These are phyloP conservation scores for Camellia lanceoleosa DNA, from an alignment of 148 eudicot species.

Conservation along the genomic window DNA sequence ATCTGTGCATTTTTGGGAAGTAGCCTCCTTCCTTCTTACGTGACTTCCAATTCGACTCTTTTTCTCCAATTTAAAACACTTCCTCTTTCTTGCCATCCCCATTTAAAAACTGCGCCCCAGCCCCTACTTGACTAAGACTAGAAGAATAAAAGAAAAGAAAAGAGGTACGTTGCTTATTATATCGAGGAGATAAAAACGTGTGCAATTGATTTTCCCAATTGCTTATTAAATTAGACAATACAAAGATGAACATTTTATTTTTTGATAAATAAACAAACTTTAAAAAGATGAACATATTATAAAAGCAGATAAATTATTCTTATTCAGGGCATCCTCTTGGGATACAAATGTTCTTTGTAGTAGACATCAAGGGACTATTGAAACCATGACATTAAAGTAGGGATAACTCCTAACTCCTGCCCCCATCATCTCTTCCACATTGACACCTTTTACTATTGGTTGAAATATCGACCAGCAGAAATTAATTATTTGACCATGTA, in stretches of 20 bases:
- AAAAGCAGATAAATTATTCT: background rate
- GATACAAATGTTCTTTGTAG: slow-evolving; percentile 1
- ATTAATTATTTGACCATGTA: background rate
- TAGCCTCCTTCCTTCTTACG: background rate
- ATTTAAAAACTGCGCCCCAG: too few species aligned
- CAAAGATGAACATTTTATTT: background rate
- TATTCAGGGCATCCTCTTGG: background rate
- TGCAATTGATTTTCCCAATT: background rate
- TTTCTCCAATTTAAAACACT: too few species aligned
- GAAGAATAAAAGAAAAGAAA: background rate
- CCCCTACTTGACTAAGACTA: too few species aligned
- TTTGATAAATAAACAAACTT: too few species aligned
- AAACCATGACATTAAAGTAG: background rate
- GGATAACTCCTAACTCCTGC: background rate
- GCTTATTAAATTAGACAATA: background rate
- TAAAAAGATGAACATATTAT: background rate
- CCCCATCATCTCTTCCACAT: background rate
- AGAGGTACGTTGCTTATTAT: background rate
- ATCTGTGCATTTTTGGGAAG: background rate
- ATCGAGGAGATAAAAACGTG: background rate
- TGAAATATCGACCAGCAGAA: background rate
- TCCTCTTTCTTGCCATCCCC: too few species aligned
- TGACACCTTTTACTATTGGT: background rate
- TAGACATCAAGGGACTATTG: background rate
- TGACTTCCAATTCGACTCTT: too few species aligned